Conservation (phyloP, 139 green algal species). For the Chlamydomonas sphaeroides region DNA sequence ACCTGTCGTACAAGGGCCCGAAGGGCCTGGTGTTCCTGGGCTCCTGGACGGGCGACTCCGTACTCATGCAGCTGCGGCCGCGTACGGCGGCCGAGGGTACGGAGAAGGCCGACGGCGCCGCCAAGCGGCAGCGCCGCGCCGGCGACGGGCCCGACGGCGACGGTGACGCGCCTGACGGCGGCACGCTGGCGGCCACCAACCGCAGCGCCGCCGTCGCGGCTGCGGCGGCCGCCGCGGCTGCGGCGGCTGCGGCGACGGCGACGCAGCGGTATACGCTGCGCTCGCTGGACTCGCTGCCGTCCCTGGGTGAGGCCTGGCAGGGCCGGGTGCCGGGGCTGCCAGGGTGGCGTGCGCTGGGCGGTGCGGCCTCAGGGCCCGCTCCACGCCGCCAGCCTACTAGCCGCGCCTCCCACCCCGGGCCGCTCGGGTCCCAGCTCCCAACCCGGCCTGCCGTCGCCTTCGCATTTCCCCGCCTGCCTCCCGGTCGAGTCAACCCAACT, state of each 20-base stretch:
- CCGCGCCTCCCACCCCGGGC: no score
- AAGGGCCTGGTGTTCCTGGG: conserved; percentile 84
- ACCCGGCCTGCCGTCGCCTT: no score
- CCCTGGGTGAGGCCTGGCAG: background rate
- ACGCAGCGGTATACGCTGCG: conserved; percentile 6
- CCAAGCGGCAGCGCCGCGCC: background rate
- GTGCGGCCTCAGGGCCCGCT: no score
- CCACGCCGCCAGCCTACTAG: no score
- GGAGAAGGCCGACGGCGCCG: background rate
- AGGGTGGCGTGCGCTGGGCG: no score
- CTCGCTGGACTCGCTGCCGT: conserved; percentile 28
- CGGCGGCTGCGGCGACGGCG: conserved; percentile 7
- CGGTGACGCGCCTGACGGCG: background rate
- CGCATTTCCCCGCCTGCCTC: no score
- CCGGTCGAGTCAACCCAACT: background rate
- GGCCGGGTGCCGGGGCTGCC: no score
- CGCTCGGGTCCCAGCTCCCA: no score
- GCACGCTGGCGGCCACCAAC: conserved; percentile 8
- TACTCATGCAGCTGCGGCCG: conserved; percentile 76
- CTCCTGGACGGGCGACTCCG: conserved; percentile 80
- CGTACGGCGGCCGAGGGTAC: background rate
- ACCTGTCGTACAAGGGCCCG: conserved; percentile 45
- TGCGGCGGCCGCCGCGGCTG: conserved; percentile 16
- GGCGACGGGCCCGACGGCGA: background rate
- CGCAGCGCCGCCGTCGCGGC: conserved; percentile 19